These are phyloP conservation scores for Teunomyces barrocoloradensis DNA, from an alignment of 805 yeast genomes.

Conservation along the genomic window DNA sequence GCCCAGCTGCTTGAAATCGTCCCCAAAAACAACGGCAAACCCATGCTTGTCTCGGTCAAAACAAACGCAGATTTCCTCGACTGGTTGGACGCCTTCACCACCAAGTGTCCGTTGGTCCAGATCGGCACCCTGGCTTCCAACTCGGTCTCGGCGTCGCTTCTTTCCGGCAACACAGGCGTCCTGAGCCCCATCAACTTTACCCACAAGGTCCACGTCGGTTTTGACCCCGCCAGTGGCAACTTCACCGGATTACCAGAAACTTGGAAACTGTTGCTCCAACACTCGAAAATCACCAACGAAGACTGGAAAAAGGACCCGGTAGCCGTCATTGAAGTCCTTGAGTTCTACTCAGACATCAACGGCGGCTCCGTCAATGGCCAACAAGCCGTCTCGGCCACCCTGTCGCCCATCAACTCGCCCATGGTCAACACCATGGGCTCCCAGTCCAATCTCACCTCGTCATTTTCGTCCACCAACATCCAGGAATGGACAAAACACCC, in stretches of 20 bases:
- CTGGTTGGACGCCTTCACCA: constrained; percentile 87
- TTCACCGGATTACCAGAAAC: constrained; percentile 57
- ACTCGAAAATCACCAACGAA: constrained; percentile 58
- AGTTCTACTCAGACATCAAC: constrained; percentile 49
- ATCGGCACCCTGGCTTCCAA: constrained; percentile 12
- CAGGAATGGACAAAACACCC: constrained; percentile 46
- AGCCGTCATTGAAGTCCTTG: constrained; percentile 60
- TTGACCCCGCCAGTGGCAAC: constrained; percentile 70
- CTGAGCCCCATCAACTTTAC: constrained; percentile 94
- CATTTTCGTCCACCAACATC: constrained; percentile 17
- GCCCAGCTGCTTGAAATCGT: constrained; percentile 74
- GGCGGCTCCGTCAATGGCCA: constrained; percentile 23
- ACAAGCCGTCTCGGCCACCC: constrained; percentile 15
- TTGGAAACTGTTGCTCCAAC: constrained; percentile 55
- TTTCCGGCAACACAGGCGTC: constrained; percentile 47
- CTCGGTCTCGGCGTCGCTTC: constrained; percentile 5
- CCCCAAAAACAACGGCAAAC: constrained; percentile 51
- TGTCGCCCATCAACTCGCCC: constrained; percentile 29
- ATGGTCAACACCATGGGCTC: constrained; percentile 9
- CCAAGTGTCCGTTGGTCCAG: constrained; percentile 65
- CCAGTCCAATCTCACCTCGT: background rate
- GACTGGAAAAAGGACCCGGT: constrained; percentile 64
- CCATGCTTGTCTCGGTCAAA: constrained; percentile 73
- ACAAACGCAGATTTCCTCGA: constrained; percentile 75
- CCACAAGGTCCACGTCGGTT: constrained; percentile 87